Evolutionary conservation across 176 grass and related monocot genomes (phyloP).

Genomic region (Secale cereale): DNA sequence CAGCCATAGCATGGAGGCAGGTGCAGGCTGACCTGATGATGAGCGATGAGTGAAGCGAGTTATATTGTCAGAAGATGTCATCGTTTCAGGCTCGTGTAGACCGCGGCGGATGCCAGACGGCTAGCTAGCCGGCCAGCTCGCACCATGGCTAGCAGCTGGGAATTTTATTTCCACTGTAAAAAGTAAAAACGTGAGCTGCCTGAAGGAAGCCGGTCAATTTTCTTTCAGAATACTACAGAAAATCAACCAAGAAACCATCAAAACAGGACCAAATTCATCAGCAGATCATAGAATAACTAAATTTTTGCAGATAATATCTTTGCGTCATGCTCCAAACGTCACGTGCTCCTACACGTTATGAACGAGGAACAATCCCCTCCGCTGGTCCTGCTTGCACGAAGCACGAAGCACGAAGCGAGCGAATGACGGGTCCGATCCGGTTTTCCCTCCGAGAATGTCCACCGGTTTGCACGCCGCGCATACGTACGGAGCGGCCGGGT

Average conservation of each 20-base stretch:
- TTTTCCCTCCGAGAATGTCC: slow-evolving; percentile 2
- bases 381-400: not conserved
- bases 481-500: not conserved
- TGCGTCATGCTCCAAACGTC: too few relatives aligned
- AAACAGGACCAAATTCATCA: not conserved
- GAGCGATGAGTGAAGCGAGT: not conserved
- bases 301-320: too few relatives aligned
- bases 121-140: not conserved
- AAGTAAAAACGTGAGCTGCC: not conserved
- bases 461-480: not conserved
- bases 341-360: too few relatives aligned
- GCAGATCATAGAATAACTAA: not conserved
- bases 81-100: not conserved
- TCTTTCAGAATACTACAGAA: not conserved
- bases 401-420: not conserved
- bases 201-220: not conserved
- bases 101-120: not conserved
- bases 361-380: too few relatives aligned
- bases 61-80: not conserved
- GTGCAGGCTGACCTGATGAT: not conserved
- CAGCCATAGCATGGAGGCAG: not conserved
- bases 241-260: not conserved
- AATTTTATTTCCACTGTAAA: not conserved
- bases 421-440: not conserved
- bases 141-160: not conserved